Conservation (phyloP, 2,329 filamentous ascomycete species). For the Neoarthrinium moseri region DNA sequence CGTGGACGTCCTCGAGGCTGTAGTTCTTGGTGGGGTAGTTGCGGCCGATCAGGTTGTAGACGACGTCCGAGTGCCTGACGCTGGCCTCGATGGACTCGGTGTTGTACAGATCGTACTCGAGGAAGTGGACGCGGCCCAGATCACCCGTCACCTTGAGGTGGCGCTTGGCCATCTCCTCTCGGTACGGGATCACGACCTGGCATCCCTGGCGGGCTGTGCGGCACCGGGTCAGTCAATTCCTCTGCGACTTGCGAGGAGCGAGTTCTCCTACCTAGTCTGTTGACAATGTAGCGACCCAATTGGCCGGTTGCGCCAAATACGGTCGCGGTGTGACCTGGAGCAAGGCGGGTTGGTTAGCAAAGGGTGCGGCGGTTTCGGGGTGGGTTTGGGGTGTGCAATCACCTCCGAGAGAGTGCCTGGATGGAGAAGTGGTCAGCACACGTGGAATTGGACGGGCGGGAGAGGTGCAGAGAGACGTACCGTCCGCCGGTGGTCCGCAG, state of each 20-base stretch:
- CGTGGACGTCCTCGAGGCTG: constrained; percentile 84
- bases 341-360: constrained; percentile 9
- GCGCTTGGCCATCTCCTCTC: constrained; percentile 97
- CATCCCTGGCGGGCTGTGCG: constrained; percentile 82
- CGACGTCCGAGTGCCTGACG: constrained; percentile 93
- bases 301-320: constrained; percentile 98
- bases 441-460: constrained; percentile 18
- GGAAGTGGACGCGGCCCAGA: constrained; percentile 82
- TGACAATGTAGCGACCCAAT: constrained; percentile 95
- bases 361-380: neutral
- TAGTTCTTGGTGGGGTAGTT: constrained; percentile 99
- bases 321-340: constrained; percentile 84
- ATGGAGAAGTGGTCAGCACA: constrained; percentile 13
- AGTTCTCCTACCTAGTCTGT: constrained; percentile 68
- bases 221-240: constrained; percentile 26
- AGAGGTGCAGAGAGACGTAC: constrained; percentile 46
- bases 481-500: constrained; percentile 85
- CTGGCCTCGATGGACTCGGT: constrained; percentile 95
- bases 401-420: constrained; percentile 85
- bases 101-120: constrained; percentile 94
- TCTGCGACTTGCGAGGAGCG: constrained; percentile 12
- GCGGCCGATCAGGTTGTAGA: constrained; percentile 93
- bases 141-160: constrained; percentile 97
- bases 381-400: constrained; percentile 28
- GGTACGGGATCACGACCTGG: constrained; percentile 88